Conservation (phyloP, 1,284 basidiomycete species). For the Pisolithus thermaeus region DNA sequence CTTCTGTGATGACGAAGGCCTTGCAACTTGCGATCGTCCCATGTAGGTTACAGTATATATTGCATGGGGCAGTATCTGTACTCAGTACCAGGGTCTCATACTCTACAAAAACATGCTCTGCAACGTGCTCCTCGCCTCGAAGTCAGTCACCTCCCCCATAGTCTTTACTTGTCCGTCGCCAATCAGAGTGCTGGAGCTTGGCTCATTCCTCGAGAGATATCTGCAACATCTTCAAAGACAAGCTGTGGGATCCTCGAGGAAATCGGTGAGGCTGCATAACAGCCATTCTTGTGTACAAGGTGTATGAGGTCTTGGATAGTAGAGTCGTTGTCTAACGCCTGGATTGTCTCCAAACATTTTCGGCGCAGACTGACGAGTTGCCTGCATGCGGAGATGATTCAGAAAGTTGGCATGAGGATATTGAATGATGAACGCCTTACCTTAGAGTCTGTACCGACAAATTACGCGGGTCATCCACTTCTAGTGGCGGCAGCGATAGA, state of each 20-base stretch:
- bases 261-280: neutral
- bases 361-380: neutral
- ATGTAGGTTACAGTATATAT: too few relatives aligned
- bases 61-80: too few relatives aligned
- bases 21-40: too few relatives aligned
- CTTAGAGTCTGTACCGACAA: neutral
- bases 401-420: neutral
- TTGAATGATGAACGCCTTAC: neutral
- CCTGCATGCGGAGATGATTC: neutral
- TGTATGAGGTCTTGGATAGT: neutral
- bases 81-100: too few relatives aligned
- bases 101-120: too few relatives aligned
- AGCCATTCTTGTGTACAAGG: neutral
- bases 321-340: neutral
- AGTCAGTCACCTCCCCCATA: too few relatives aligned
- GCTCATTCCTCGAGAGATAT: neutral
- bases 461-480: neutral
- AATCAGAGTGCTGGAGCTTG: neutral
- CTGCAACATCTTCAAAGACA: neutral
- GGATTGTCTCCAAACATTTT: neutral
- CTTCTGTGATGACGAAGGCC: neutral
- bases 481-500: neutral
- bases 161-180: too few relatives aligned
- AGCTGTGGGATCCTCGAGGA: neutral
- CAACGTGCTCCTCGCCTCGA: too few relatives aligned